Evolutionary conservation across 768 basidiomycete genomes (phyloP).

Genomic region (Peribolospora baueri): DNA sequence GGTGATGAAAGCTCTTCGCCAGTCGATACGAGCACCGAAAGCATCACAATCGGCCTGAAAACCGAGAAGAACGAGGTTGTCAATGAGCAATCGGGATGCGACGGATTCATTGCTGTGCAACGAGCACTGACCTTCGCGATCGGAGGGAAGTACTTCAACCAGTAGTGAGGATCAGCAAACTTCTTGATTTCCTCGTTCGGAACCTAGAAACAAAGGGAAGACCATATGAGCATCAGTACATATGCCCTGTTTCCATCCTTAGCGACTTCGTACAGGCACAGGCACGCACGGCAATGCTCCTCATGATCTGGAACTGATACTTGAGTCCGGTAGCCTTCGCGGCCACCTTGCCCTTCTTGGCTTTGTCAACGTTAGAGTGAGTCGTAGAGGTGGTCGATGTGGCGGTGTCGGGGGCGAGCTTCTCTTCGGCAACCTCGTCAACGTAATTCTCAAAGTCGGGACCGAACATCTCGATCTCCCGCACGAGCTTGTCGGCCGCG

Average conservation of each 20-base stretch:
- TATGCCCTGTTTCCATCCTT: too few species aligned
- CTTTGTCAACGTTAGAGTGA: conserved; percentile 33
- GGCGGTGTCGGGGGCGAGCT: conserved; percentile 14
- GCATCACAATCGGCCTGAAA: conserved; percentile 44
- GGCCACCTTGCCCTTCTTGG: conserved; percentile 79
- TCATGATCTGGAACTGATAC: conserved; percentile 98
- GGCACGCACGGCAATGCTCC: conserved; percentile 25
- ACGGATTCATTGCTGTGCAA: neutral
- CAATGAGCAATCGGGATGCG: neutral
- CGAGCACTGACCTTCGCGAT: conserved; percentile 47
- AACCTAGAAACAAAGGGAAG: conserved; percentile 26
- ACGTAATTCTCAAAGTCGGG: conserved; percentile 51
- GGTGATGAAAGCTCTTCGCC: conserved; percentile 82
- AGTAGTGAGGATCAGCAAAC: conserved; percentile 83
- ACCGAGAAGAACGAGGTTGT: neutral
- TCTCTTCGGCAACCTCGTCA: conserved; percentile 21
- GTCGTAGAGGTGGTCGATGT: conserved; percentile 18
- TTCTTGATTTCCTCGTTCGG: conserved; percentile 75
- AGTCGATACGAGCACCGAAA: conserved; percentile 89
- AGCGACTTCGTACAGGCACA: too few species aligned
- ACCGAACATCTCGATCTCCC: conserved; percentile 92
- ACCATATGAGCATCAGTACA: neutral
- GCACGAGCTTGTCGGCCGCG: conserved; percentile 86
- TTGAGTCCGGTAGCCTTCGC: conserved; percentile 80
- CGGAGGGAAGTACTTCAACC: conserved; percentile 86